Percentiles rank a stretch among this genome's conserved stretches.
These are phyloP conservation scores for Xylaria polymorpha DNA, from an alignment of 2,329 filamentous ascomycete genomes.

Conservation along the genomic window DNA sequence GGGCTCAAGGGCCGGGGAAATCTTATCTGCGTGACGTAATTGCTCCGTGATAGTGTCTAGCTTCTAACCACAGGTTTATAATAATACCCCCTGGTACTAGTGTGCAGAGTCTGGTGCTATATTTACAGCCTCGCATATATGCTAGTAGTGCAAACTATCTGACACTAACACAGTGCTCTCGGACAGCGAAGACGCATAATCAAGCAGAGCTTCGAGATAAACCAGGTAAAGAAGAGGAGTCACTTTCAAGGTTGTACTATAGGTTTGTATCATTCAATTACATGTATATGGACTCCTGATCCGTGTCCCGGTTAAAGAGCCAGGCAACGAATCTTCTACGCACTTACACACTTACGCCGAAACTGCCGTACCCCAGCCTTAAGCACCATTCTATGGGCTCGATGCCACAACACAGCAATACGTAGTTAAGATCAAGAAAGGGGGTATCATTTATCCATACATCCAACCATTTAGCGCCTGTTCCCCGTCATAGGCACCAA, in stretches of 20 bases:
- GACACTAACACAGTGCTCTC: not conserved
- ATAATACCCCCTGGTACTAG: not conserved
- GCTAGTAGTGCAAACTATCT: not conserved
- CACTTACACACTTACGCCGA: not conserved
- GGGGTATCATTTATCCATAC: conserved; percentile 35
- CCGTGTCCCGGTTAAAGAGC: not conserved
- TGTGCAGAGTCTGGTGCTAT: not conserved
- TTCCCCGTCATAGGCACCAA: conserved; percentile 1
- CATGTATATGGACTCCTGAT: not conserved
- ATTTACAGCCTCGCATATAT: not conserved
- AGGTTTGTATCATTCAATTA: not conserved
- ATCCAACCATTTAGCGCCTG: conserved; percentile 3
- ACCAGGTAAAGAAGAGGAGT: too few relatives aligned
- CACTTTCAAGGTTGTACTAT: too few relatives aligned
- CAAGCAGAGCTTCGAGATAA: too few relatives aligned
- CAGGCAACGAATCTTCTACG: not conserved
- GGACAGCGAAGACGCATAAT: not conserved
- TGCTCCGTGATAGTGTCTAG: not conserved
- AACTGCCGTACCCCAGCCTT: conserved; percentile 9
- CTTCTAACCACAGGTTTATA: not conserved
- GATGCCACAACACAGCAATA: not conserved
- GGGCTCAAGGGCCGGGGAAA: not conserved
- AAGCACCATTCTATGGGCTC: conserved; percentile 1
- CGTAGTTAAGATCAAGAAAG: not conserved
- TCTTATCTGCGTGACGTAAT: not conserved